A percentile compares a stretch with the other conserved stretches of the same genome.
phyloP scores from a whole-genome alignment of 257 asterid species.

The Solanum chiquidenum region DNA sequence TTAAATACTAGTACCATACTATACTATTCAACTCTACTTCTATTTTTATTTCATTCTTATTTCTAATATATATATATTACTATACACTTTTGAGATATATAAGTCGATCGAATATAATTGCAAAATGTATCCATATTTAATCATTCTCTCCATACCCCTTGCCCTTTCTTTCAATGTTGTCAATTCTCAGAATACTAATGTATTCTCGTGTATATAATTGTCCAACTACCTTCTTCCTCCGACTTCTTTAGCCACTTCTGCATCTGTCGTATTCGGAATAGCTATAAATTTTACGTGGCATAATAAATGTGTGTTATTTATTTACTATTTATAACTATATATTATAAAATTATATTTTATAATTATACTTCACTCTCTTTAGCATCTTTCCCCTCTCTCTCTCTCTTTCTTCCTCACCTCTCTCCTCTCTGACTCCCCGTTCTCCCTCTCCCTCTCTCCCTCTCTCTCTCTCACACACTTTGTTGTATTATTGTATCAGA shows the following conservation, averaged over 20 bases:
- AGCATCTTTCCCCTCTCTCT: background rate
- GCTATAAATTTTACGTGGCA: too few relatives aligned
- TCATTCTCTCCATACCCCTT: too few relatives aligned
- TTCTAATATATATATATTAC: background rate
- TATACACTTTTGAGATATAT: background rate
- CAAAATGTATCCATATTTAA: background rate
- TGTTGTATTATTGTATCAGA: too few relatives aligned
- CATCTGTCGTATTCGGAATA: too few relatives aligned
- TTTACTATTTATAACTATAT: too few relatives aligned
- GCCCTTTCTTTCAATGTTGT: background rate
- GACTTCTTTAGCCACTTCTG: too few relatives aligned
- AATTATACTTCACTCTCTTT: too few relatives aligned
- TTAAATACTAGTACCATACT: background rate
- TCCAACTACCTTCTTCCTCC: background rate
- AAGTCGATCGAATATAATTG: background rate
- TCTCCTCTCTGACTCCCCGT: background rate
- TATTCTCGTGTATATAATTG: background rate
- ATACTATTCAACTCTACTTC: background rate
- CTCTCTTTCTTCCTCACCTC: too few relatives aligned
- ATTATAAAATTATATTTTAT: too few relatives aligned
- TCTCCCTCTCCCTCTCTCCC: background rate
- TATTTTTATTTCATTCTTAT: too few relatives aligned
- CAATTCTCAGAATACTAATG: background rate
- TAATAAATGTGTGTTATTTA: too few relatives aligned
- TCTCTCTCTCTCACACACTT: too few relatives aligned